These are phyloP conservation scores for Aspergillus nomiae DNA, from an alignment of 2,329 filamentous ascomycete species.

Conservation along the genomic window DNA sequence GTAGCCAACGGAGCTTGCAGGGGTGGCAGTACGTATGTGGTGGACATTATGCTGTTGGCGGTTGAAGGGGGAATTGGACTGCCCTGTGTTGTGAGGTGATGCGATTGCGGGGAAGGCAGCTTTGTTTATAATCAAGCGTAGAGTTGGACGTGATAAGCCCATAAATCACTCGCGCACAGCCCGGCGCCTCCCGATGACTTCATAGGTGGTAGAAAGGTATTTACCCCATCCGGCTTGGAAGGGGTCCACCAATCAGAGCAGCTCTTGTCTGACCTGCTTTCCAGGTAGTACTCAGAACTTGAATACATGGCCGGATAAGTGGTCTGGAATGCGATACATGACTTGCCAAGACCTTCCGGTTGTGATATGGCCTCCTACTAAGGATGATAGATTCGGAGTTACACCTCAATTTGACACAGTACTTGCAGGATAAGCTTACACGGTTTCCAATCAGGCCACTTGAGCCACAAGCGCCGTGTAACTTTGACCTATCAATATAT, in stretches of 20 bases:
- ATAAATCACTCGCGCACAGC: slow-evolving; percentile 3
- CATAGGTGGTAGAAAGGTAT: background rate
- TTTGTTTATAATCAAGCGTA: background rate
- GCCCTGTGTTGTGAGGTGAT: background rate
- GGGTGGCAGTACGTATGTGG: background rate
- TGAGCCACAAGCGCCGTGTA: background rate
- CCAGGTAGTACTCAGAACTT: background rate
- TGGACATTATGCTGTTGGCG: background rate
- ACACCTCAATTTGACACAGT: background rate
- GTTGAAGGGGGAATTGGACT: background rate
- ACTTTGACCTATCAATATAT: background rate
- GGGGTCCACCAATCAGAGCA: background rate
- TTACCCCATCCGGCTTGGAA: background rate
- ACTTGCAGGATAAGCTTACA: background rate
- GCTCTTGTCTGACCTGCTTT: background rate
- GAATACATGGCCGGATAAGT: background rate
- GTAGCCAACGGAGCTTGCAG: background rate
- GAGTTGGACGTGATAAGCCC: background rate
- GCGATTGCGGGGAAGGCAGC: background rate
- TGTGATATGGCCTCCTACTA: background rate
- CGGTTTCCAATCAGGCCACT: background rate
- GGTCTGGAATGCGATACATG: background rate
- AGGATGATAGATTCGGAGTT: background rate
- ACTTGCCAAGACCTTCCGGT: background rate
- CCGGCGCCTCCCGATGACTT: slow-evolving; percentile 3